Evolutionary conservation across 257 asterid species (phyloP).

Genomic region (Anisodus tanguticus): DNA sequence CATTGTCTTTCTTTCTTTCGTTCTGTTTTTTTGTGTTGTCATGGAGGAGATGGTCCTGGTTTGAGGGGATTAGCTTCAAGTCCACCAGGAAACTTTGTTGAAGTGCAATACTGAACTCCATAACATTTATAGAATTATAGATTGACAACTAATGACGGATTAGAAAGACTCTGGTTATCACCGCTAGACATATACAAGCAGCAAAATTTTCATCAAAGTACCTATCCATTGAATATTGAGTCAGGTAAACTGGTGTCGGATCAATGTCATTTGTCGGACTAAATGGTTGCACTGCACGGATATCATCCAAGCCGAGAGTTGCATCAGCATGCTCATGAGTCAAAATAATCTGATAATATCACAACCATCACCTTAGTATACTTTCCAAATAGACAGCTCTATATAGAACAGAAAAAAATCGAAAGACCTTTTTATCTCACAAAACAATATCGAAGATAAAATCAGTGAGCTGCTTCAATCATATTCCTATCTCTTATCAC

Average conservation of each 20-base stretch:
- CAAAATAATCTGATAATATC: slow-evolving; percentile 70
- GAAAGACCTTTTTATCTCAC: not conserved
- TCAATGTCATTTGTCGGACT: slow-evolving; percentile 86
- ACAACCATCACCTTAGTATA: slow-evolving; percentile 31
- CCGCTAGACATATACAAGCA: not conserved
- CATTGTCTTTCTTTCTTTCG: not conserved
- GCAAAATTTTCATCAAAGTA: slow-evolving; percentile 33
- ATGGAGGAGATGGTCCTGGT: slow-evolving; percentile 6
- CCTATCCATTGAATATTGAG: slow-evolving; percentile 85
- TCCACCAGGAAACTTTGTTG: not conserved
- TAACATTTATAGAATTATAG: not conserved
- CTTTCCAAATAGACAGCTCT: slow-evolving; percentile 22
- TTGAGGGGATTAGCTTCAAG: slow-evolving; percentile 7
- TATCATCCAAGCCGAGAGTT: slow-evolving; percentile 94
- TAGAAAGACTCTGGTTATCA: not conserved
- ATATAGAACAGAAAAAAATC: not conserved
- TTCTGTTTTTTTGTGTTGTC: not conserved
- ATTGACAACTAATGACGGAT: not conserved
- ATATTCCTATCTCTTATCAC: not conserved
- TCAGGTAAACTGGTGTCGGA: slow-evolving; percentile 87
- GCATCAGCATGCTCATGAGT: slow-evolving; percentile 99
- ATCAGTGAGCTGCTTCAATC: slow-evolving; percentile 19
- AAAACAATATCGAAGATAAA: slow-evolving; percentile 14
- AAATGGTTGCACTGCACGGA: slow-evolving; percentile 89
- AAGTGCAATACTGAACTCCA: not conserved